These are phyloP conservation scores for Coemansia sp. DNA, from an alignment of 192 early-diverging fungal species.

Conservation along the genomic window DNA sequence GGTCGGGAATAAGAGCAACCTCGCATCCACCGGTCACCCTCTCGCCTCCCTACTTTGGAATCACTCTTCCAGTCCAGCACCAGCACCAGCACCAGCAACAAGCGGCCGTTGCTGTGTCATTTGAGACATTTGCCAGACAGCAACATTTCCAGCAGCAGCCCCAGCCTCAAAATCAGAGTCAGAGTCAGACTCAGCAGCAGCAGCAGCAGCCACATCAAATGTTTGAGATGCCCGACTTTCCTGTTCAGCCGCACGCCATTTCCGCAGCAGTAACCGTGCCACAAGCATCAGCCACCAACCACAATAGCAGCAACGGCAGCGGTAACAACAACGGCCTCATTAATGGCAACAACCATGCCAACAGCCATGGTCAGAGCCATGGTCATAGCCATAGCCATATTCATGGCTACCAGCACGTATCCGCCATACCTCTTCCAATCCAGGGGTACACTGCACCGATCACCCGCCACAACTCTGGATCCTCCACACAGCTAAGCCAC, in stretches of 20 bases:
- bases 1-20: too few species aligned
- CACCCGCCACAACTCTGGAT: constrained; percentile 24
- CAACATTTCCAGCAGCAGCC: too few species aligned
- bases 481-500: constrained; percentile 8
- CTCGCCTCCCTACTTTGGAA: constrained; percentile 13
- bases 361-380: too few species aligned
- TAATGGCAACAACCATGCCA: too few species aligned
- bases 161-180: too few species aligned
- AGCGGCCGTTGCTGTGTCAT: neutral
- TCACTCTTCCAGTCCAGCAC: neutral
- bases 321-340: too few species aligned
- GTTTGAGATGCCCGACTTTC: neutral
- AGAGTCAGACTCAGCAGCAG: neutral
- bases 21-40: constrained; percentile 5
- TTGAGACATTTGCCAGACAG: constrained; percentile 5
- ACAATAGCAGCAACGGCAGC: too few species aligned
- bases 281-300: too few species aligned
- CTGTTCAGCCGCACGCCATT: neutral
- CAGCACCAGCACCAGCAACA: constrained; percentile 14
- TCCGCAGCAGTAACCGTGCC: too few species aligned
- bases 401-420: too few species aligned
- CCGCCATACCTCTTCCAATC: too few species aligned
- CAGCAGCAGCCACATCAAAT: neutral
- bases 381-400: too few species aligned
- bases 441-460: neutral